Conservation (phyloP, 2,329 filamentous ascomycete species). For the Cladosporium sp. region DNA sequence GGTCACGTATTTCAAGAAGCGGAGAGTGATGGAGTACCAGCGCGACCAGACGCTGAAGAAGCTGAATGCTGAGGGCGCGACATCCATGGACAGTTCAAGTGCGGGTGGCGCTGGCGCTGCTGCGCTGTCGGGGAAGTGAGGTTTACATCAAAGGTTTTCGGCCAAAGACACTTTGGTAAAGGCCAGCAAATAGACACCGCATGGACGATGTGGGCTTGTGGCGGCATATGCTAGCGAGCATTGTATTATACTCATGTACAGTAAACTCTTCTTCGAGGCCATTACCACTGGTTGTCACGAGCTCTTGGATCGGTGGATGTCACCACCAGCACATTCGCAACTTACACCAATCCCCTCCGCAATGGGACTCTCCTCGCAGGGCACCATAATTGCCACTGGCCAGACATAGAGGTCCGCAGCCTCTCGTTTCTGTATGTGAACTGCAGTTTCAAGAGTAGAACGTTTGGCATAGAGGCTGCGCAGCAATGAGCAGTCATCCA, state of each 20-base stretch:
- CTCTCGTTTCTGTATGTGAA: too few species aligned
- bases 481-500: too few species aligned
- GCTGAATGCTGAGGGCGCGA: conserved; percentile 48
- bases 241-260: not conserved
- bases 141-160: not conserved
- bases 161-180: not conserved
- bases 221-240: not conserved
- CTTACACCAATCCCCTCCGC: too few species aligned
- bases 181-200: not conserved
- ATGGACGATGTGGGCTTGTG: not conserved
- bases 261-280: not conserved
- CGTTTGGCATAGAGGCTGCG: too few species aligned
- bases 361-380: too few species aligned
- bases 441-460: too few species aligned
- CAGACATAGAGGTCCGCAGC: too few species aligned
- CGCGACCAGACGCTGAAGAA: conserved; percentile 72
- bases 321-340: too few species aligned
- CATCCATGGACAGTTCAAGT: conserved; percentile 14
- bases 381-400: too few species aligned
- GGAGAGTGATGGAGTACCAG: conserved; percentile 84
- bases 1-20: conserved; percentile 98
- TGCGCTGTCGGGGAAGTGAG: conserved; percentile 13
- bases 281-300: too few species aligned
- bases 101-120: conserved; percentile 11
- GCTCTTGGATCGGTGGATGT: too few species aligned